Evolutionary conservation across 371 early-diverging fungal species (phyloP), one percentile per base, ranked within the genome.

Genomic region (Haplosporangium sp.): DNA sequence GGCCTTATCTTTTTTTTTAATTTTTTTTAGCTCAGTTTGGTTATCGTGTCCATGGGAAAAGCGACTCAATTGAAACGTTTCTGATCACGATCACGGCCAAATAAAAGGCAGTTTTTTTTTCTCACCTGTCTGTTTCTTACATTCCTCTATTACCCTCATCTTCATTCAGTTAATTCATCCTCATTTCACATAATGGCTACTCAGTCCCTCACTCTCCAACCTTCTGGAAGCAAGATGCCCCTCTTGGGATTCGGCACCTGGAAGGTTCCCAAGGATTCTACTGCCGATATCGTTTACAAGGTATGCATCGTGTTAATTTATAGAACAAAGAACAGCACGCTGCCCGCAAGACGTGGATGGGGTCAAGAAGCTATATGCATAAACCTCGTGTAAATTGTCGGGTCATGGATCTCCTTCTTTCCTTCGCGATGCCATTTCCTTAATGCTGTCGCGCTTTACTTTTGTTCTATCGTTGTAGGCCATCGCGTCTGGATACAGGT

Each of bases 401-500:
- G 29, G 29, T 29, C 29, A 29, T 29, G 29, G 29, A 29, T 29
- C 29, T 29, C 29, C 29, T 29, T n/a, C 37, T 10, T 59, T 47
- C 46, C 18, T 9, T 48, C 51, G 6, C 29, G 13, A 47, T 46
- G 59, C 43, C 9, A 42, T 1, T 42, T 36, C 29, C 16, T 18
- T 37, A 10, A 5, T 46, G 10, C 36, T 45, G 12, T 55, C 10
- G 29, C 29, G 40, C 18, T 50, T 36, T 14, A 16, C 41, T 11
- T 8, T 23, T 36, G 8, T 46, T 10, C 13, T 21, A 7, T 29
- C 29, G 6, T 20, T 29, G 1, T 64, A 76, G 77, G 71, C 71
- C 13, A 76, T 76, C 47, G 54, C 70, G 45, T 46, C 71, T 47
- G 77, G 77, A 63, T 76, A 76, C 71, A 76, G 75, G 75, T 75